Evolutionary conservation across 768 basidiomycete genomes (phyloP), one percentile per base, ranked within the genome.

Genomic region (Russula brevipes): DNA sequence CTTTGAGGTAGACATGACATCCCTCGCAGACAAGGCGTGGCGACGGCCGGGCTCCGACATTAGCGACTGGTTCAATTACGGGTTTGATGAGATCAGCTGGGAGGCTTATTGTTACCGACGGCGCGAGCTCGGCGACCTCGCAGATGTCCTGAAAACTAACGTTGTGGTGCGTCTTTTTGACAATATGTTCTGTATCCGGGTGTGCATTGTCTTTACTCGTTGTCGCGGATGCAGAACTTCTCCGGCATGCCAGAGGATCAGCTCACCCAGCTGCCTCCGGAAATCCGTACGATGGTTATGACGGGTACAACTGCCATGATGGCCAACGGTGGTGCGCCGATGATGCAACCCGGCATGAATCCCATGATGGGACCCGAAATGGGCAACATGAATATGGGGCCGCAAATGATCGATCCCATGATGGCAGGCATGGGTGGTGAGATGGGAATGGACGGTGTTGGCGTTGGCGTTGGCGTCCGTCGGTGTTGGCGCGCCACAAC

Each of bases 41-140:
- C 79, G 97, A 65, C 76, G 86, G 62, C 89, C 94, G 8, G 97
- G 97, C 39, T 87, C 91, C 4, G 94, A 97, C 77, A 80, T 97
- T 64, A 89, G 90, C 68, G 95, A 98, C 77, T 99, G 94, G 89
- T 99, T 99, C 76, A 98, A 99, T 75, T 98, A 97, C 69, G 97
- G 97, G 0, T 98, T 98, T 70, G 97, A 99, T 74, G 97, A 99
- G 75, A 82, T 91, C 16, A 90, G 89, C 39, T 99, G 94, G 94
- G 91, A 93, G 71, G 87, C 87, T 46, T 99, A 96, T 70, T 91
- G 88, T 69, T 88, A 90, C 73, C 82, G 91, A 69, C 80, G 93
- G 69, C 81, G 89, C 46, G 89, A 93, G 60, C 72, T 93, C 55
- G 87, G 89, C 2, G 91, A 93, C 61, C 79, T 89, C 59, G 89